These are phyloP conservation scores for Arthrocladium fulminans DNA, from an alignment of 2,329 filamentous ascomycete species.

Conservation along the genomic window DNA sequence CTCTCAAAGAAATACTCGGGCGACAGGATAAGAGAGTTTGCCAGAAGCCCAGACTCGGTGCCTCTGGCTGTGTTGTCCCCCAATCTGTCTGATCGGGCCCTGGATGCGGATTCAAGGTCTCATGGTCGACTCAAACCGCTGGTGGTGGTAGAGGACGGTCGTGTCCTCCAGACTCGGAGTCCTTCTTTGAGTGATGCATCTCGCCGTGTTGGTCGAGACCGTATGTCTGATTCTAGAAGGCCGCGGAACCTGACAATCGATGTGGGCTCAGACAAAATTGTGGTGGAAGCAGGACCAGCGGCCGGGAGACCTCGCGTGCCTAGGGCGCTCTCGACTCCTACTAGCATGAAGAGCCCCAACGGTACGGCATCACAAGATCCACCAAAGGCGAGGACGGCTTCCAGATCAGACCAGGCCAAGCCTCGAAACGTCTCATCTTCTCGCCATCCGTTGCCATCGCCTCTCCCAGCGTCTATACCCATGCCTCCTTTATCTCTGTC, in stretches of 20 bases:
- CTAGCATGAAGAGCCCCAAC: slow-evolving; percentile 3
- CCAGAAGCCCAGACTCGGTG: neutral
- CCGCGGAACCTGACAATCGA: slow-evolving; percentile 19
- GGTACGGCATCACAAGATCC: neutral
- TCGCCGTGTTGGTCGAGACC: neutral
- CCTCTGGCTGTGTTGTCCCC: neutral
- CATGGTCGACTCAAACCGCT: neutral
- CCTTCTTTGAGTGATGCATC: neutral
- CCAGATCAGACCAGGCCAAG: neutral
- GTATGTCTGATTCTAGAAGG: slow-evolving; percentile 4
- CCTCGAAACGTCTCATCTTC: neutral
- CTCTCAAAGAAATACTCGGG: neutral
- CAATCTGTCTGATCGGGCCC: neutral
- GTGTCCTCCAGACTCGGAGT: neutral
- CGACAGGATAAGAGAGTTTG: neutral
- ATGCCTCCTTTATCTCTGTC: slow-evolving; percentile 55
- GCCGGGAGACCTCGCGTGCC: slow-evolving; percentile 3
- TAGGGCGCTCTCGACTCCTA: slow-evolving; percentile 11
- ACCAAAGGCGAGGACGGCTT: neutral
- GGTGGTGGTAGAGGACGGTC: neutral
- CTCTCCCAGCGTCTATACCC: slow-evolving; percentile 47
- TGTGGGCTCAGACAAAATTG: neutral
- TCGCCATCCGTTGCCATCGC: slow-evolving; percentile 32
- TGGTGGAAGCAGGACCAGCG: neutral
- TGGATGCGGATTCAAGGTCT: neutral